A percentile compares a stretch with the other conserved stretches of the same genome.
Evolutionary conservation across 306 rosid species (phyloP).

Genomic region (Quercus berberidifolia): DNA sequence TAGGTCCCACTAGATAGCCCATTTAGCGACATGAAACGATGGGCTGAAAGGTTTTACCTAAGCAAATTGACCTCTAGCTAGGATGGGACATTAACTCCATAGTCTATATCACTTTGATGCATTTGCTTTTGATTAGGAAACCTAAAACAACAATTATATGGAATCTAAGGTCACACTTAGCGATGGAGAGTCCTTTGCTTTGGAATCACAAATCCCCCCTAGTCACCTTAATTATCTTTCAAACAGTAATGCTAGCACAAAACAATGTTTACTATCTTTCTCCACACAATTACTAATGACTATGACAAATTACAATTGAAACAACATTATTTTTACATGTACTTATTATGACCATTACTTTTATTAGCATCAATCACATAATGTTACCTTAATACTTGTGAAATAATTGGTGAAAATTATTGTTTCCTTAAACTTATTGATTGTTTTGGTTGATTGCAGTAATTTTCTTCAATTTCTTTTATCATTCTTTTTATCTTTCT

Average conservation of each 20-base stretch:
- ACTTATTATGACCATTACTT: too few relatives aligned
- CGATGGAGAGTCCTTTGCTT: constrained; percentile 41
- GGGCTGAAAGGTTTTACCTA: constrained; percentile 75
- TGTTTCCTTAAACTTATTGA: too few relatives aligned
- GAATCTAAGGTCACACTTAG: constrained; percentile 46
- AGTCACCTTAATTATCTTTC: constrained; percentile 29
- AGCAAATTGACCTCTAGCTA: constrained; percentile 39
- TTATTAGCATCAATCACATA: too few relatives aligned
- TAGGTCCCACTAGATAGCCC: constrained; percentile 51
- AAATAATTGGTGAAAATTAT: too few relatives aligned
- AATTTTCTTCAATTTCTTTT: constrained; percentile 7
- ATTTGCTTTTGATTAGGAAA: constrained; percentile 32
- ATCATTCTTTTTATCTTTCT: constrained; percentile 61
- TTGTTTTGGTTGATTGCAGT: constrained; percentile 9
- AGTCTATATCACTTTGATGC: constrained; percentile 29
- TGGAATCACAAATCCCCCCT: constrained; percentile 37
- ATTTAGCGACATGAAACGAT: constrained; percentile 67
- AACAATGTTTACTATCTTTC: too few relatives aligned
- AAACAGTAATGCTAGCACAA: too few relatives aligned
- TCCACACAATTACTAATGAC: too few relatives aligned
- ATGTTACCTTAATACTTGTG: too few relatives aligned
- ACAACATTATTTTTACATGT: too few relatives aligned
- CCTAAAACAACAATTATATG: constrained; percentile 28
- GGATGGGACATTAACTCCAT: constrained; percentile 68
- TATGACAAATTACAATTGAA: too few relatives aligned